Conservation (phyloP, 2,329 filamentous ascomycete species). For the Cordyceps cateniannulata region DNA sequence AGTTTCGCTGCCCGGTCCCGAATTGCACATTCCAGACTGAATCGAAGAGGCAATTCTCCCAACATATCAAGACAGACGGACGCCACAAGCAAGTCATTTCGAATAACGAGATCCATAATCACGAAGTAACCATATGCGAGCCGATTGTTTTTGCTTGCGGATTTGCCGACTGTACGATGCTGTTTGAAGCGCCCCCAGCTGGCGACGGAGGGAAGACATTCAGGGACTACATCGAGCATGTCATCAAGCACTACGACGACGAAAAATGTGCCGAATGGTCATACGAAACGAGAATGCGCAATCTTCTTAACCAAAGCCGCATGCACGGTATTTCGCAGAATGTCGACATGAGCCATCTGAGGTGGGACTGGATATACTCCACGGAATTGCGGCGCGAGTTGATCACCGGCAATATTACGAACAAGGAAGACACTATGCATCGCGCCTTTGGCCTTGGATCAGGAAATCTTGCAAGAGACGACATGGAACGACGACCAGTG, state of each 20-base stretch:
- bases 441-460: neutral
- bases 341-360: conserved; percentile 15
- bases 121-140: conserved; percentile 30
- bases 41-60: conserved; percentile 42
- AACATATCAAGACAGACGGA: conserved; percentile 34
- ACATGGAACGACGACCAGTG: neutral
- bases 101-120: conserved; percentile 22
- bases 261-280: conserved; percentile 36
- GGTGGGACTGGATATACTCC: conserved; percentile 37
- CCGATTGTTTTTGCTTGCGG: conserved; percentile 44
- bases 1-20: conserved; percentile 39
- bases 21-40: conserved; percentile 36
- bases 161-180: conserved; percentile 36
- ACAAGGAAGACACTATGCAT: neutral
- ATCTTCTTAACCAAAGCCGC: conserved; percentile 33
- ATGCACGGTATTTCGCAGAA: neutral
- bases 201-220: conserved; percentile 32
- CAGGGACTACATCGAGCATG: conserved; percentile 40
- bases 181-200: conserved; percentile 37
- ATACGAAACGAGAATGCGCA: conserved; percentile 38
- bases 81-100: neutral
- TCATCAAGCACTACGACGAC: conserved; percentile 42
- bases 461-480: neutral
- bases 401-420: conserved; percentile 29
- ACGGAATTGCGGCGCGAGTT: conserved; percentile 36